A percentile compares a stretch with the other conserved stretches of the same genome.
phyloP scores from a whole-genome alignment of 352 stramenopile species.

The Aphanomyces euteiches region DNA sequence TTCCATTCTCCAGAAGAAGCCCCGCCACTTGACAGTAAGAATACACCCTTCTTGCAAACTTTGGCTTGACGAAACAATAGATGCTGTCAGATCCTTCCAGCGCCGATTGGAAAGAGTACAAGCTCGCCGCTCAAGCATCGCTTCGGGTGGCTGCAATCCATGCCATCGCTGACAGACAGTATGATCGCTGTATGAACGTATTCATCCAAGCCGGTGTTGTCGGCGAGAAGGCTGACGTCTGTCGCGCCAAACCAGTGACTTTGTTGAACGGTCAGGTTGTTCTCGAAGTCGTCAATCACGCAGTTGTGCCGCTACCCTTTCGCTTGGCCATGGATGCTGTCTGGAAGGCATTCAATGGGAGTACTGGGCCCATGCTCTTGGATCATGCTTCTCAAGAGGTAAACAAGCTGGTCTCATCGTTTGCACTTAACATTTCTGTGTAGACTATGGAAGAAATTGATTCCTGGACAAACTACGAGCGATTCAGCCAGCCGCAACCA shows the following conservation, averaged over 20 bases:
- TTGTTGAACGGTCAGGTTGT: background rate
- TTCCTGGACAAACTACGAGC: background rate
- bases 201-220: background rate
- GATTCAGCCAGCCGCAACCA: background rate
- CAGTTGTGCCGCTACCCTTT: background rate
- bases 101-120: background rate
- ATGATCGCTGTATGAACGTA: background rate
- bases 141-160: background rate
- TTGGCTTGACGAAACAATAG: background rate
- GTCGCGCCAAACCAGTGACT: background rate
- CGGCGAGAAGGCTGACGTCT: background rate
- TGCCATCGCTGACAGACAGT: background rate
- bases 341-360: background rate
- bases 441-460: background rate
- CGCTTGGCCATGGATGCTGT: background rate
- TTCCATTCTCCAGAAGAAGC: background rate
- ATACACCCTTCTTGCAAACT: background rate
- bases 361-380: background rate
- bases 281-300: conserved; percentile 13
- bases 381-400: background rate
- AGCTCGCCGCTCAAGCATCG: background rate
- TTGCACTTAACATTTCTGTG: background rate
- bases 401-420: background rate
- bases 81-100: background rate
- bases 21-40: background rate